Evolutionary conservation across 805 yeast species (phyloP).

Genomic region (Kockiozyma suomiensis): DNA sequence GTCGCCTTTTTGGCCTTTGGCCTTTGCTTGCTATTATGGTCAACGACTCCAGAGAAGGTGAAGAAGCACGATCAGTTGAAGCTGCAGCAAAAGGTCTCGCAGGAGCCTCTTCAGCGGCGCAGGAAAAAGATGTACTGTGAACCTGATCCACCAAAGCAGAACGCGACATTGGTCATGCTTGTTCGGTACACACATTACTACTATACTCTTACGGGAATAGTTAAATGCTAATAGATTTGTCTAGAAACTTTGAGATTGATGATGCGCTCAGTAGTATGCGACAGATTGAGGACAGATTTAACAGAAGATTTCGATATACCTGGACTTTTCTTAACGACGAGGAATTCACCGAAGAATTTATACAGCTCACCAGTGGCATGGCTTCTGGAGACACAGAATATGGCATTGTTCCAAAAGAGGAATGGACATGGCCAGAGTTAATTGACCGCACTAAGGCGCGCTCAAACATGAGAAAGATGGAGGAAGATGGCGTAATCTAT

Average conservation of each 20-base stretch:
- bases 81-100: slow-evolving; percentile 22
- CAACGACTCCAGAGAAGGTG: slow-evolving; percentile 28
- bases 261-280: slow-evolving; percentile 59
- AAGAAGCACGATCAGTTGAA: slow-evolving; percentile 20
- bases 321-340: slow-evolving; percentile 96
- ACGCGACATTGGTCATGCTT: slow-evolving; percentile 69
- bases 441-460: slow-evolving; percentile 73
- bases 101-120: slow-evolving; percentile 31
- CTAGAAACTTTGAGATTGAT: slow-evolving; percentile 63
- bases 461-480: slow-evolving; percentile 56
- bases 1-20: slow-evolving; percentile 17
- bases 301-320: slow-evolving; percentile 76
- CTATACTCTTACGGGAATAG: not conserved
- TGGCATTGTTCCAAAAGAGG: slow-evolving; percentile 74
- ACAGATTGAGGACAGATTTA: slow-evolving; percentile 83
- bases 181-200: slow-evolving; percentile 44
- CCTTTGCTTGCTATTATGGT: slow-evolving; percentile 20
- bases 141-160: slow-evolving; percentile 39
- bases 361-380: slow-evolving; percentile 61
- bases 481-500: slow-evolving; percentile 55
- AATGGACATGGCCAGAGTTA: slow-evolving; percentile 87
- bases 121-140: slow-evolving; percentile 29
- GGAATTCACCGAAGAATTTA: slow-evolving; percentile 80
- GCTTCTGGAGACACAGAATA: slow-evolving; percentile 77
- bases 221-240: not conserved